These are phyloP conservation scores for Moelleriella libera DNA, from an alignment of 2,329 filamentous ascomycete genomes.

Conservation along the genomic window DNA sequence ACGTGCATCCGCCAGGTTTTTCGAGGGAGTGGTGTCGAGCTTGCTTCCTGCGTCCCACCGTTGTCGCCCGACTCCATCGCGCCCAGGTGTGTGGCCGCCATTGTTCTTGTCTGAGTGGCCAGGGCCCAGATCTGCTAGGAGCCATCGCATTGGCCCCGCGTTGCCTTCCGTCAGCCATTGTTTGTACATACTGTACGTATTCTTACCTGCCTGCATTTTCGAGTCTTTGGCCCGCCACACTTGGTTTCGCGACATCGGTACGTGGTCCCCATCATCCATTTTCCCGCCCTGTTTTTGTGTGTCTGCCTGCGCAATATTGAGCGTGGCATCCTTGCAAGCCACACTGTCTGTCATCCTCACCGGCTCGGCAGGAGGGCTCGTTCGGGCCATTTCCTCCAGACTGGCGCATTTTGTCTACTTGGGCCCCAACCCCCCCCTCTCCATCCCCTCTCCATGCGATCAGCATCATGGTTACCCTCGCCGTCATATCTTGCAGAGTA, in stretches of 20 bases:
- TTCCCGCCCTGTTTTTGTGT: no score
- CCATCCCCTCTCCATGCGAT: not conserved
- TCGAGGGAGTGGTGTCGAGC: not conserved
- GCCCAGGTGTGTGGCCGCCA: no score
- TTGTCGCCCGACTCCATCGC: no score
- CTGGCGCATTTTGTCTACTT: no score
- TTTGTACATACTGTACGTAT: no score
- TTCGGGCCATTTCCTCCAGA: no score
- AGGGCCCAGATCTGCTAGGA: not conserved
- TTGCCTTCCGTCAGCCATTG: not conserved
- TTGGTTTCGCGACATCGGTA: not conserved
- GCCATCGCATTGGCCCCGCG: not conserved
- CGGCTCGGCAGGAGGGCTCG: no score
- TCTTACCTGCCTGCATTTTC: no score
- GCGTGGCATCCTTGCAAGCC: not conserved
- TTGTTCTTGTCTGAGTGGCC: not conserved
- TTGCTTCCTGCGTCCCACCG: no score
- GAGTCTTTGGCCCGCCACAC: not conserved
- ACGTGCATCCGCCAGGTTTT: no score
- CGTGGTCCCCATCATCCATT: no score
- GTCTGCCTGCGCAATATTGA: not conserved
- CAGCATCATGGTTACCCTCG: not conserved
- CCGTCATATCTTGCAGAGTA: not conserved
- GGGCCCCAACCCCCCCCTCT: no score
- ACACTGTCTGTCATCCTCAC: not conserved